phyloP scores from a whole-genome alignment of 768 basidiomycete species.

The Russula earlei region DNA sequence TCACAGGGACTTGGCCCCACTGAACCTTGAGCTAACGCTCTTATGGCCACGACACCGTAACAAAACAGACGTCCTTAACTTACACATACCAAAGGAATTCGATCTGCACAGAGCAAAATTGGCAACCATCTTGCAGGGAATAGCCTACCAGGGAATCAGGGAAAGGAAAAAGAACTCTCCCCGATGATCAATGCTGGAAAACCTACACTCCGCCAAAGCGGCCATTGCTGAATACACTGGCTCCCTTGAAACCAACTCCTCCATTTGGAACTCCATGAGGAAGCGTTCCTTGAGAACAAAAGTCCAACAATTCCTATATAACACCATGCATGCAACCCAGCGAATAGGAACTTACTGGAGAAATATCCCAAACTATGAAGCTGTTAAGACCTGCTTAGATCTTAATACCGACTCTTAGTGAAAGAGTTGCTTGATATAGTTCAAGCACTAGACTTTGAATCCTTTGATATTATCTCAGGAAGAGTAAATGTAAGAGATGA shows the following conservation, averaged over 20 bases:
- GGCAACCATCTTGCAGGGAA: background rate
- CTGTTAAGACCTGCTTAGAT: too few species aligned
- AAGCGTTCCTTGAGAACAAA: fast-evolving
- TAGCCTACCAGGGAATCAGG: background rate
- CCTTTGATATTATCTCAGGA: too few species aligned
- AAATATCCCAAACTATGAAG: too few species aligned
- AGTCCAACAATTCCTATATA: background rate
- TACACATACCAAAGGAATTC: background rate
- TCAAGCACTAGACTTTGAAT: too few species aligned
- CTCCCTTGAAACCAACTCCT: background rate
- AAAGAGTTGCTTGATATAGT: too few species aligned
- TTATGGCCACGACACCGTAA: too few species aligned
- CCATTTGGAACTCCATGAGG: background rate
- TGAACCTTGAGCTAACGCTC: too few species aligned
- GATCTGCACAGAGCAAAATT: background rate
- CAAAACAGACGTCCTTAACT: background rate
- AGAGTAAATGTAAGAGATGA: too few species aligned
- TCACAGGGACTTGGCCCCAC: too few species aligned
- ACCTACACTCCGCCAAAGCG: too few species aligned
- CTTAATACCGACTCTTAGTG: too few species aligned
- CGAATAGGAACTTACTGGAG: background rate
- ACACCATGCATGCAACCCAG: background rate
- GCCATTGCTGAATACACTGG: background rate
- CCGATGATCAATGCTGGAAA: background rate
- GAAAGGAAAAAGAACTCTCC: background rate